A percentile compares a stretch with the other conserved stretches of the same genome.
Evolutionary conservation across 768 basidiomycete species (phyloP).

Genomic region (Phallus indusiatus): DNA sequence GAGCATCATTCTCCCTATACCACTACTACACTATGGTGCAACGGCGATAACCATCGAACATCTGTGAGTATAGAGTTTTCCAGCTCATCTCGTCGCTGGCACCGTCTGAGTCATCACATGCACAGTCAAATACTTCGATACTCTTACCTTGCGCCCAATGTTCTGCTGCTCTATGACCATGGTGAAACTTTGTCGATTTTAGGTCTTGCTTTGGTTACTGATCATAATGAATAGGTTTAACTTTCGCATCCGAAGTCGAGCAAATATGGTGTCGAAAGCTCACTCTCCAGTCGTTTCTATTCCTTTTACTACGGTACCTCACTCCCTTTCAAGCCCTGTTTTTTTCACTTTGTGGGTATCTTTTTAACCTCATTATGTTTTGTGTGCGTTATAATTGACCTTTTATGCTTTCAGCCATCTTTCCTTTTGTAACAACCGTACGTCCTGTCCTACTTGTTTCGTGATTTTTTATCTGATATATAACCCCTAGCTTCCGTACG

Average conservation of each 20-base stretch:
- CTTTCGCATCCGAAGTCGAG: not conserved
- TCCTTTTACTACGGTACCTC: not conserved
- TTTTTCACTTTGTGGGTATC: not conserved
- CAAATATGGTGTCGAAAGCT: not conserved
- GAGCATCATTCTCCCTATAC: not conserved
- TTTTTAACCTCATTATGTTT: no score
- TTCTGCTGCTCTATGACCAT: not conserved
- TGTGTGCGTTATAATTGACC: not conserved
- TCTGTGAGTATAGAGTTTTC: not conserved
- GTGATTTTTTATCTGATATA: not conserved
- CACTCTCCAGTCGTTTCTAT: not conserved
- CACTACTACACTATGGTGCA: not conserved
- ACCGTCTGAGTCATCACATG: not conserved
- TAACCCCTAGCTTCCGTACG: not conserved
- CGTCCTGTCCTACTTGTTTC: not conserved
- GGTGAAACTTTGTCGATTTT: not conserved
- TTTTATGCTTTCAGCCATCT: not conserved
- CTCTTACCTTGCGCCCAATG: not conserved
- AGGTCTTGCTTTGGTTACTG: not conserved
- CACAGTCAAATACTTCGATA: not conserved
- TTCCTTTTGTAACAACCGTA: not conserved
- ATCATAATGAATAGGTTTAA: not conserved
- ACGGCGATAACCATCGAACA: not conserved
- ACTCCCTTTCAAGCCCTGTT: not conserved
- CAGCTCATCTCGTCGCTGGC: not conserved